Evolutionary conservation across 768 basidiomycete species (phyloP).

Genomic region (Scleroderma bovista): DNA sequence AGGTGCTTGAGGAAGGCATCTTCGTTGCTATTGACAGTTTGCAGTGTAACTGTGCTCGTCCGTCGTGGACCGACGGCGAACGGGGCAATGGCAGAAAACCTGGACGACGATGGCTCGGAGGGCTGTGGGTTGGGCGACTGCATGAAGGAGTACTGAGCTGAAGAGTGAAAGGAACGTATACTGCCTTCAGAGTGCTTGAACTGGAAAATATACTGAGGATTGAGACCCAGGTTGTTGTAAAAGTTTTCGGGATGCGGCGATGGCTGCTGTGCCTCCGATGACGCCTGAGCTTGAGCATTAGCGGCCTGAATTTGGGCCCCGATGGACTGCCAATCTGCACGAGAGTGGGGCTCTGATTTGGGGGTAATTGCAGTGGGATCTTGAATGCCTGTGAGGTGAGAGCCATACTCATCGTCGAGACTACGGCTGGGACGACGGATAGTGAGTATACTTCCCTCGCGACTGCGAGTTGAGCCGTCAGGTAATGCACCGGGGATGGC

Average conservation of each 20-base stretch:
- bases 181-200: conserved; percentile 28
- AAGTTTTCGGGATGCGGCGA: conserved; percentile 1
- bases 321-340: conserved; percentile 50
- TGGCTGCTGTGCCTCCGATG: not conserved
- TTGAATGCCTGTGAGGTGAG: conserved; percentile 14
- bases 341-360: conserved; percentile 37
- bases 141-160: conserved; percentile 24
- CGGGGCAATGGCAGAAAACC: not conserved
- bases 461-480: conserved; percentile 27
- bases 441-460: conserved; percentile 55
- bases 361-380: conserved; percentile 33
- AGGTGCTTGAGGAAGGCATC: conserved; percentile 37
- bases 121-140: conserved; percentile 13
- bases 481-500: conserved; percentile 41
- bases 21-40: conserved; percentile 23
- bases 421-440: conserved; percentile 59
- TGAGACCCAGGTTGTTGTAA: conserved; percentile 33
- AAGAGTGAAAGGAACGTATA: conserved; percentile 28
- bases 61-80: conserved; percentile 11
- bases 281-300: conserved; percentile 15
- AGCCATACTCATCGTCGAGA: conserved; percentile 43
- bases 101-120: conserved; percentile 3
- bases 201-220: conserved; percentile 38
- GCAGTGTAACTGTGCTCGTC: conserved; percentile 31
- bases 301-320: conserved; percentile 35